These are phyloP conservation scores for Penstemon eatonii DNA, from an alignment of 257 asterid genomes.

Conservation along the genomic window DNA sequence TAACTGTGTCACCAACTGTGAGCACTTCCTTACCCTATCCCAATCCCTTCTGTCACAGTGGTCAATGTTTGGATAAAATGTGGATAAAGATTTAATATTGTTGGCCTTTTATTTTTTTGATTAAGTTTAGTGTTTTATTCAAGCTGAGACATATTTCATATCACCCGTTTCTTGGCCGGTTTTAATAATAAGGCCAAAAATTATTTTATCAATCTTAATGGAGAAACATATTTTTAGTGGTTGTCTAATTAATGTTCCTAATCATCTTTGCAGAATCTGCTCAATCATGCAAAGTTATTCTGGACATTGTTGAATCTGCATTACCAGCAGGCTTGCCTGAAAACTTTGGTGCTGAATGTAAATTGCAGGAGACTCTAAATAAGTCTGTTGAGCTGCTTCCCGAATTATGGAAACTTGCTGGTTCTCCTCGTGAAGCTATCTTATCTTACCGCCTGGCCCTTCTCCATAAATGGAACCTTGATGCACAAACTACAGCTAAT, in stretches of 20 bases:
- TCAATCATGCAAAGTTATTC: constrained; percentile 83
- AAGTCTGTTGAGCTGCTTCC: constrained; percentile 91
- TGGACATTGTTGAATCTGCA: constrained; percentile 90
- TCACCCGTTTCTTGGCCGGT: not conserved
- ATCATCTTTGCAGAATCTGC: constrained; percentile 91
- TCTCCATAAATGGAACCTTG: constrained; percentile 84
- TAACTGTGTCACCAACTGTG: too few species aligned
- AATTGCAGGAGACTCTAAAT: constrained; percentile 82
- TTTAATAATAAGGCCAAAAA: not conserved
- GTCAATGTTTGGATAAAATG: constrained; percentile 6
- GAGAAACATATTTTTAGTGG: constrained; percentile 18
- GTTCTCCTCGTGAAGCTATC: constrained; percentile 69
- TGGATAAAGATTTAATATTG: constrained; percentile 3
- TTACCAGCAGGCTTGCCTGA: constrained; percentile 89
- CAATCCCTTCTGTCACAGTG: not conserved
- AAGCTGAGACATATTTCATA: constrained; percentile 5
- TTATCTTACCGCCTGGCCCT: constrained; percentile 83
- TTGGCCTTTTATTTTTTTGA: constrained; percentile 15
- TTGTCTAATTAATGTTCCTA: constrained; percentile 33
- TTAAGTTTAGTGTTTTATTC: constrained; percentile 3
- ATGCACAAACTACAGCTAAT: constrained; percentile 62
- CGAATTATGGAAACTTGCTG: constrained; percentile 77
- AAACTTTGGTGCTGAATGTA: constrained; percentile 75
- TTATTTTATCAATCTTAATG: constrained; percentile 19
- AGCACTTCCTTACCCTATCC: not conserved